Conservation (phyloP, 208 protist genomes). For the Angomonas desouzai region DNA sequence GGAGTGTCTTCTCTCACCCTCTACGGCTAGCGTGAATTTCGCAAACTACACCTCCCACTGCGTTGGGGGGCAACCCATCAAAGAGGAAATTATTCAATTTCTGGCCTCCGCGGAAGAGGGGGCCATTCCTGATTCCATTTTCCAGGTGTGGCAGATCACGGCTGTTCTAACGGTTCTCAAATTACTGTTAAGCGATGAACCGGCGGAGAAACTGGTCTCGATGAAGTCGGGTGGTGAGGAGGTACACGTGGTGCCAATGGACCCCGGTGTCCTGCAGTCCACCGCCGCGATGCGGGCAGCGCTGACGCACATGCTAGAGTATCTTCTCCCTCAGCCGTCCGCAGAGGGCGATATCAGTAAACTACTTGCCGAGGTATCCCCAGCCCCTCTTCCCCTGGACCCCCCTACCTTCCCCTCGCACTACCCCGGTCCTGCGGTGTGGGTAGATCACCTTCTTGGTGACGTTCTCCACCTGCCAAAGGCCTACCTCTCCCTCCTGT, state of each 20-base stretch:
- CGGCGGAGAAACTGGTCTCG: conserved; percentile 9
- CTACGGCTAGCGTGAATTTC: conserved; percentile 22
- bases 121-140: neutral
- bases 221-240: neutral
- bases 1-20: conserved; percentile 28
- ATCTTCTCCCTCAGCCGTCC: conserved; percentile 26
- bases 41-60: conserved; percentile 18
- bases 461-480: conserved; percentile 48
- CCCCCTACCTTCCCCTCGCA: conserved; percentile 12
- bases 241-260: conserved; percentile 20
- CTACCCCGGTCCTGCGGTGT: conserved; percentile 20
- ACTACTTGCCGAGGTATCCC: neutral
- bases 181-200: conserved; percentile 27
- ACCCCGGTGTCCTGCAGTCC: conserved; percentile 22
- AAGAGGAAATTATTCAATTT: conserved; percentile 12
- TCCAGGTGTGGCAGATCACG: conserved; percentile 43
- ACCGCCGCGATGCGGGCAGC: conserved; percentile 20
- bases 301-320: conserved; percentile 54
- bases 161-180: conserved; percentile 64
- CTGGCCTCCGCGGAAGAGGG: conserved; percentile 4
- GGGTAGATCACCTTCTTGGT: conserved; percentile 27
- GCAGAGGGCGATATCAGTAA: conserved; percentile 7
- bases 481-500: conserved; percentile 35
- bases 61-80: conserved; percentile 10
- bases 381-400: neutral